A percentile compares a stretch with the other conserved stretches of the same genome.
These are phyloP conservation scores for Fragaria iinumae DNA, from an alignment of 306 rosid genomes.

Conservation along the genomic window DNA sequence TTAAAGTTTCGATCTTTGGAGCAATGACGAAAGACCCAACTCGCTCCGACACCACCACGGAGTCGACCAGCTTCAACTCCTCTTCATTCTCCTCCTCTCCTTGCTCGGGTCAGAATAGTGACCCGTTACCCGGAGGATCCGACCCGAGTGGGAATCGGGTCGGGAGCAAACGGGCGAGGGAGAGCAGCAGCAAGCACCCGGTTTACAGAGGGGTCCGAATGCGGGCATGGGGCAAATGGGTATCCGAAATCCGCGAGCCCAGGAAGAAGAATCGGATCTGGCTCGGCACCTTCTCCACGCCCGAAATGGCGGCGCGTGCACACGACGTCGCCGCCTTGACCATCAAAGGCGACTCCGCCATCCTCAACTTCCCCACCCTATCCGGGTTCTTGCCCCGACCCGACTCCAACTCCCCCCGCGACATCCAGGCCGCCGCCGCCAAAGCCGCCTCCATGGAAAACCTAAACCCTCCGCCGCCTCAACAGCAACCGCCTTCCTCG, in stretches of 20 bases:
- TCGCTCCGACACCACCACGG: constrained; percentile 32
- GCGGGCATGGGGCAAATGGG: constrained; percentile 99
- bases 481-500: background rate
- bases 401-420: constrained; percentile 65
- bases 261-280: constrained; percentile 92
- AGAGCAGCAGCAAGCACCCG: constrained; percentile 50
- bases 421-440: constrained; percentile 85
- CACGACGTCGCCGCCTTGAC: constrained; percentile 88
- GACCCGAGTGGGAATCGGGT: constrained; percentile 35
- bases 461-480: constrained; percentile 16
- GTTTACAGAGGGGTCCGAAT: constrained; percentile 89
- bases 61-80: constrained; percentile 26
- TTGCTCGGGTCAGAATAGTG: background rate
- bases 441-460: constrained; percentile 78
- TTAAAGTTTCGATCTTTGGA: background rate
- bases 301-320: constrained; percentile 99
- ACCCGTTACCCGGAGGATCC: background rate
- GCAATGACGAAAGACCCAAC: constrained; percentile 2
- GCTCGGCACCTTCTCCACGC: constrained; percentile 87
- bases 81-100: constrained; percentile 26
- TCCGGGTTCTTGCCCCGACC: constrained; percentile 69
- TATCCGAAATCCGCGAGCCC: constrained; percentile 95
- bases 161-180: constrained; percentile 37
- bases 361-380: constrained; percentile 90
- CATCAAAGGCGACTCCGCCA: constrained; percentile 79